Evolutionary conservation across 345 rosid genomes (phyloP).

Genomic region (Syzygium jambos): DNA sequence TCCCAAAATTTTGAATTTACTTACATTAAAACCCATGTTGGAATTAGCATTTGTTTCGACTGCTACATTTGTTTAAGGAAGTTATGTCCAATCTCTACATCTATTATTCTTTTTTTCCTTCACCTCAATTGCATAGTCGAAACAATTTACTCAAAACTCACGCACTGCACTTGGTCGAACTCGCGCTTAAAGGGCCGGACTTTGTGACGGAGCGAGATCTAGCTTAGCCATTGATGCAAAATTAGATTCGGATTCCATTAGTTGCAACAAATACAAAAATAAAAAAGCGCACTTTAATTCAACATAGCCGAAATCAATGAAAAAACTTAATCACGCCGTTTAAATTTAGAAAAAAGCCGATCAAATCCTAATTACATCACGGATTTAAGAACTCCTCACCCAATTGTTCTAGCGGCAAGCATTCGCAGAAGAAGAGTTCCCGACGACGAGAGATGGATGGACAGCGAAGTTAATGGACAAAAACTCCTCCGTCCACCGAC

Average conservation of each 20-base stretch:
- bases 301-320: background rate
- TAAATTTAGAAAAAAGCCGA: background rate
- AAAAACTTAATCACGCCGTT: too few relatives aligned
- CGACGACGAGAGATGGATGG: background rate
- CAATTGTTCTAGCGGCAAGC: background rate
- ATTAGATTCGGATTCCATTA: fast-evolving
- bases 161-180: fast-evolving
- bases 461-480: background rate
- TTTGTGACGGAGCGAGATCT: fast-evolving
- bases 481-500: background rate
- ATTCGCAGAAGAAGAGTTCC: background rate
- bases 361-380: background rate
- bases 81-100: fast-evolving
- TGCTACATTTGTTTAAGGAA: fast-evolving
- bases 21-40: background rate
- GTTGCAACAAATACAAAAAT: background rate
- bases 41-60: fast-evolving
- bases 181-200: fast-evolving
- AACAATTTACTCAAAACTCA: background rate
- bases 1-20: background rate
- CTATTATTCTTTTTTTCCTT: background rate
- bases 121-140: background rate
- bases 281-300: background rate
- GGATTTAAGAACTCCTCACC: background rate
- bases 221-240: fast-evolving